These are phyloP conservation scores for Coemansia sp. DNA, from an alignment of 192 early-diverging fungal genomes.

Conservation along the genomic window DNA sequence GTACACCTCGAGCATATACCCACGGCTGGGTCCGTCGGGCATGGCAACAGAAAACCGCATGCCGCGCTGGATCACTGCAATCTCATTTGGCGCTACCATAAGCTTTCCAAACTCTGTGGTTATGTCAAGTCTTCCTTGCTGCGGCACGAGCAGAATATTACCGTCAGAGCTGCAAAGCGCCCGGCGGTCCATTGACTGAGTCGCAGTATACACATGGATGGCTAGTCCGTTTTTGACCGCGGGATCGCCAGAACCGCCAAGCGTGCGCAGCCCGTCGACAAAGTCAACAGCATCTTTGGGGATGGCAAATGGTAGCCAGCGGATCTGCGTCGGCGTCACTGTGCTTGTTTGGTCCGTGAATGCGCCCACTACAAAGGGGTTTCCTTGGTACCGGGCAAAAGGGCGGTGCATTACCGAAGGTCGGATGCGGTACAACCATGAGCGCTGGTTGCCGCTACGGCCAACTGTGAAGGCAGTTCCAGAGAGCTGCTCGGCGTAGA, in stretches of 20 bases:
- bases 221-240: constrained; percentile 75
- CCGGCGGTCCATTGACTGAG: constrained; percentile 67
- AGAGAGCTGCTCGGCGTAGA: constrained; percentile 95
- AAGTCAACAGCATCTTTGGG: constrained; percentile 64
- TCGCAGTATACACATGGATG: constrained; percentile 79
- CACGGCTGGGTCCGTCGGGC: constrained; percentile 78
- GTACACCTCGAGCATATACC: constrained; percentile 90
- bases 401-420: constrained; percentile 85
- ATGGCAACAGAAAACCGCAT: constrained; percentile 81
- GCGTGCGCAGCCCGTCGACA: constrained; percentile 76
- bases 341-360: constrained; percentile 58
- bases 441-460: constrained; percentile 74
- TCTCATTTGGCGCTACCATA: constrained; percentile 82
- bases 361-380: constrained; percentile 55
- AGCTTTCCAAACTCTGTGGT: constrained; percentile 89
- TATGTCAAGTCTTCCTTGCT: constrained; percentile 85
- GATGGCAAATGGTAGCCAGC: constrained; percentile 89
- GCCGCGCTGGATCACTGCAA: constrained; percentile 90
- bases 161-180: constrained; percentile 93
- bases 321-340: constrained; percentile 81
- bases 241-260: constrained; percentile 86
- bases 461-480: constrained; percentile 88
- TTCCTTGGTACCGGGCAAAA: constrained; percentile 47
- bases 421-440: constrained; percentile 95
- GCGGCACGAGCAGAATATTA: constrained; percentile 89